A percentile compares a stretch with the other conserved stretches of the same genome.
phyloP scores from a whole-genome alignment of 768 basidiomycete species.

The Paxillus rubicundulus region DNA sequence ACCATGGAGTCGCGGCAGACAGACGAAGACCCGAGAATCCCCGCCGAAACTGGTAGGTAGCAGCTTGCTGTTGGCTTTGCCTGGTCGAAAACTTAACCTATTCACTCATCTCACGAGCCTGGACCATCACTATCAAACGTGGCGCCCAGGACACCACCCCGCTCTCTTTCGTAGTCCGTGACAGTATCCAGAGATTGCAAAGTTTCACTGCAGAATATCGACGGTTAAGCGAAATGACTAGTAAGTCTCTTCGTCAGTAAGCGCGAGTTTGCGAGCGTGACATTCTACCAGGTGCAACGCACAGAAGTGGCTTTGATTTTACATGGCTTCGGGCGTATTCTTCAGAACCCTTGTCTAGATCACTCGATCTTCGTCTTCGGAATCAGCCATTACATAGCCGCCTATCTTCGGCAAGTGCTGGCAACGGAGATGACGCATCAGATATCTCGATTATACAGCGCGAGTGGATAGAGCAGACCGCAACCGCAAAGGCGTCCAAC shows the following conservation, averaged over 20 bases:
- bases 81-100: background rate
- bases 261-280: background rate
- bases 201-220: conserved; percentile 54
- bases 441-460: conserved; percentile 62
- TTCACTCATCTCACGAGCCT: conserved; percentile 35
- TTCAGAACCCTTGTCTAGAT: conserved; percentile 3
- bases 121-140: conserved; percentile 49
- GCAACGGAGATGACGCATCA: conserved; percentile 55
- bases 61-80: background rate
- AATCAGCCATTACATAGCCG: conserved; percentile 48
- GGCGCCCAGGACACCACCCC: conserved; percentile 40
- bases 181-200: conserved; percentile 46
- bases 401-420: conserved; percentile 62
- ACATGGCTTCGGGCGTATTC: conserved; percentile 18
- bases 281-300: conserved; percentile 4
- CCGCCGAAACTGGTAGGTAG: conserved; percentile 42
- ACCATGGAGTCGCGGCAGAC: conserved; percentile 35
- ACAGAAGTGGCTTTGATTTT: conserved; percentile 10
- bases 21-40: conserved; percentile 23
- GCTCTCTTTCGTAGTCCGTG: conserved; percentile 42
- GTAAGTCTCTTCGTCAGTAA: conserved; percentile 31
- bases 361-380: conserved; percentile 50
- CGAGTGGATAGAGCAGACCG: conserved; percentile 56
- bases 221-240: conserved; percentile 48
- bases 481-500: conserved; percentile 32